Conservation (phyloP, 2,329 filamentous ascomycete species). For the Periconia macrospinosa region DNA sequence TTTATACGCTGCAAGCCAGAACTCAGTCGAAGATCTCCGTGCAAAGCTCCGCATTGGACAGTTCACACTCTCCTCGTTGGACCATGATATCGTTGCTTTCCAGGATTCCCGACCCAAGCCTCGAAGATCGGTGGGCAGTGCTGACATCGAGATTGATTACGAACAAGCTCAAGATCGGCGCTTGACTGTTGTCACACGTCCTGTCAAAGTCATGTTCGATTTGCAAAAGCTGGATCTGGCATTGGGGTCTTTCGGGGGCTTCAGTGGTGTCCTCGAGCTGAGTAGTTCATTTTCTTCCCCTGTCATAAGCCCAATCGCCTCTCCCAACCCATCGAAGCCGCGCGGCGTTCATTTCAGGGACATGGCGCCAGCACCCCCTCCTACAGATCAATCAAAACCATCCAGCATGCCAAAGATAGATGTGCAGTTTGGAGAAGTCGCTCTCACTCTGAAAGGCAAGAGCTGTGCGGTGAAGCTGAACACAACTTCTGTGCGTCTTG, state of each 20-base stretch:
- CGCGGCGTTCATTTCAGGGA: constrained; percentile 63
- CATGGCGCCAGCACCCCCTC: constrained; percentile 30
- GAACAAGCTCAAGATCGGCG: constrained; percentile 33
- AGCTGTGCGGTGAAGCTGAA: constrained; percentile 74
- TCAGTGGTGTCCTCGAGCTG: constrained; percentile 88
- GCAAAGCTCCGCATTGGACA: constrained; percentile 42
- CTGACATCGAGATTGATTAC: constrained; percentile 38
- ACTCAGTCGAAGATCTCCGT: constrained; percentile 11
- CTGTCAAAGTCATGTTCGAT: constrained; percentile 75
- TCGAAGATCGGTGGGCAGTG: constrained; percentile 22
- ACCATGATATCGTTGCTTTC: constrained; percentile 56
- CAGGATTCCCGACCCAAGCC: constrained; percentile 35
- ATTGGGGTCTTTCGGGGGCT: constrained; percentile 83
- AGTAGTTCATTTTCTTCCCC: constrained; percentile 80
- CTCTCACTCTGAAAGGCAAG: constrained; percentile 75
- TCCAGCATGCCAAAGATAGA: constrained; percentile 65
- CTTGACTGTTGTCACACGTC: constrained; percentile 72
- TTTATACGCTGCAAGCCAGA: constrained; percentile 27
- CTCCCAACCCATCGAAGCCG: constrained; percentile 33
- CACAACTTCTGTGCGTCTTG: constrained; percentile 79
- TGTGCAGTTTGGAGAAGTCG: constrained; percentile 73
- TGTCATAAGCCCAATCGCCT: constrained; percentile 36
- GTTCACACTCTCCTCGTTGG: constrained; percentile 52
- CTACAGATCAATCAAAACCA: constrained; percentile 13
- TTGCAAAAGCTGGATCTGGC: constrained; percentile 82